These are phyloP conservation scores for Endocarpon pusillum DNA, from an alignment of 495 filamentous ascomycete genomes.

Conservation along the genomic window DNA sequence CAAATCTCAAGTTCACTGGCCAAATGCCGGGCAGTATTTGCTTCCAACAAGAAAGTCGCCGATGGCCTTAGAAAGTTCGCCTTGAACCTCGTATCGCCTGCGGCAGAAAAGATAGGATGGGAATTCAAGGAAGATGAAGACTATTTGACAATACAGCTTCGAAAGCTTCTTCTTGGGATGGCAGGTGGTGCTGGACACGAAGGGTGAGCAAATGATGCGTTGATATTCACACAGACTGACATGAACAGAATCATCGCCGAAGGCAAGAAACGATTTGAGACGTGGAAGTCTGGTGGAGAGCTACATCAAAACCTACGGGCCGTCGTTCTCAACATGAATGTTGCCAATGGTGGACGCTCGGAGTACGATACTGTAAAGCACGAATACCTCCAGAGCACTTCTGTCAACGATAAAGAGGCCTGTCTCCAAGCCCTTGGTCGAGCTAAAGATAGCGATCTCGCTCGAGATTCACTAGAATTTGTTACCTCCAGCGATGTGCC, in stretches of 20 bases:
- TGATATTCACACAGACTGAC: too few species aligned
- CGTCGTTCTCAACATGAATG: slow-evolving; percentile 62
- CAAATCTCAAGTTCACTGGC: slow-evolving; percentile 57
- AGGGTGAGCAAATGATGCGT: slow-evolving; percentile 34
- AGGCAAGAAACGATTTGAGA: slow-evolving; percentile 55
- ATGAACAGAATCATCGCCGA: slow-evolving; percentile 42
- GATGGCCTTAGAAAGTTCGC: slow-evolving; percentile 58
- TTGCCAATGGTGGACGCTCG: slow-evolving; percentile 45
- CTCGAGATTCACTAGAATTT: slow-evolving; percentile 54
- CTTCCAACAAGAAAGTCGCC: slow-evolving; percentile 35
- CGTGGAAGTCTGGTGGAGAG: slow-evolving; percentile 49
- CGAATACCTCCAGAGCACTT: slow-evolving; percentile 63
- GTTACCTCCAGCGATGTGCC: slow-evolving; percentile 63
- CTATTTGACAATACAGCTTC: slow-evolving; percentile 63
- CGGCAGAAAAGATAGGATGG: slow-evolving; percentile 72
- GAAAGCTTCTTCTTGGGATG: slow-evolving; percentile 57
- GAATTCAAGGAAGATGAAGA: slow-evolving; percentile 58
- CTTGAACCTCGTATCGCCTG: slow-evolving; percentile 48
- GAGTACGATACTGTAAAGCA: slow-evolving; percentile 62
- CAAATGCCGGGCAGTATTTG: slow-evolving; percentile 47
- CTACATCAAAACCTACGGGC: slow-evolving; percentile 66
- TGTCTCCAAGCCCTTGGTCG: slow-evolving; percentile 61
- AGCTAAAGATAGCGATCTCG: slow-evolving; percentile 47
- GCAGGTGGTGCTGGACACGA: slow-evolving; percentile 61
- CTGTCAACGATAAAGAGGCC: slow-evolving; percentile 81